Base-by-base conservation (phyloP, 2,329 filamentous ascomycete species). In the Zalaria sp. region DNA sequence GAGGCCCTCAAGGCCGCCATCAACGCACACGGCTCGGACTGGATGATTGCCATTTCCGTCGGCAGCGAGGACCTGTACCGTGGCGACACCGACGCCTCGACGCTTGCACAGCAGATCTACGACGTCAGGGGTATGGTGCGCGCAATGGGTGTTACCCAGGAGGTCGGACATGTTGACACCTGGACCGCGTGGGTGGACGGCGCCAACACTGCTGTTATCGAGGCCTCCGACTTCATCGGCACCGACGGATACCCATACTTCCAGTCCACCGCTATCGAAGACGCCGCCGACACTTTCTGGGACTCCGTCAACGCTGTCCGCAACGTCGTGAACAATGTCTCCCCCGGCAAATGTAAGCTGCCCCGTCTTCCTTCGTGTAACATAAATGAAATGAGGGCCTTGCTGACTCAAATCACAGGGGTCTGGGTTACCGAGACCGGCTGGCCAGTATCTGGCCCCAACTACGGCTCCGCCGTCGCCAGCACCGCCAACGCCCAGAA, bases 31-130 rank as follows among this genome's bases (percentile, higher is more conserved):
- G 77, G 76, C 50, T 55, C 67, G 43, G 68, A 72, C 52, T 75
- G 77, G 57, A 67, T 81, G 49, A 71, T 79, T 35, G 77, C 75
- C 45, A 71, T 81, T 51, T 77, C 73, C 45, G 76, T 82, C 40
- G 79, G 79, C 35, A 75, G 69, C 53, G 79, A 83, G 65, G 77
- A 81, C 52, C 65, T 82, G 34, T 83, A 82, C 69, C 71, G 79
- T 42, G 58, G 56, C 9, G 65, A 69, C 42, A 64, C 63, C 27
- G 51, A 51, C 26, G 61, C 65, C 4, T 53, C 49, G 31, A 60
- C 53, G 1, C 56, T 71, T 5, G 65, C 65, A 4, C 47, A 58
- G 34, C 62, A 69, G 47, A 69, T 70, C 42, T 63, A 69, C 50
- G 68, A 73, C 41, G 65, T 73, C 7, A 63, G 72, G 18, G 68